A percentile compares a stretch with the other conserved stretches of the same genome.
These are phyloP conservation scores for Botryotinia globosa DNA, from an alignment of 2,329 filamentous ascomycete genomes.

Conservation along the genomic window DNA sequence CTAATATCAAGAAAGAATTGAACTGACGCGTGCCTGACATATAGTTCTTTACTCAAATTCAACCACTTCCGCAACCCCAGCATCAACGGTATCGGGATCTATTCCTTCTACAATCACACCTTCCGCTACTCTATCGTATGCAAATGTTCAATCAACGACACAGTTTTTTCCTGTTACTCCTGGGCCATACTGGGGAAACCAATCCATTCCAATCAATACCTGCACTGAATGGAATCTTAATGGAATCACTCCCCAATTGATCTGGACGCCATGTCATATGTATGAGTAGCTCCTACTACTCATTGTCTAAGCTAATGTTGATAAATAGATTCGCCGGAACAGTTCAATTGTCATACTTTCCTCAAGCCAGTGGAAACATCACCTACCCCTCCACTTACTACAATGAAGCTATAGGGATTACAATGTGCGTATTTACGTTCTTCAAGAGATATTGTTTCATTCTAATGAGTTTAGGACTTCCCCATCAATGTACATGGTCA, in stretches of 20 bases:
- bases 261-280: constrained; percentile 25
- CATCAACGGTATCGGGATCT: neutral
- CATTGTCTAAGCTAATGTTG: neutral
- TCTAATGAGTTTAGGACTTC: constrained; percentile 37
- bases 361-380: constrained; percentile 20
- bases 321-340: constrained; percentile 26
- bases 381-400: constrained; percentile 25
- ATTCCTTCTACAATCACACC: constrained; percentile 22
- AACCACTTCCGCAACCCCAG: neutral
- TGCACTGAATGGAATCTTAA: constrained; percentile 19
- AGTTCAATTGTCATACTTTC: constrained; percentile 28
- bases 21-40: neutral
- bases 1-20: no score
- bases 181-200: constrained; percentile 22
- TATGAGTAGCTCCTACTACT: neutral
- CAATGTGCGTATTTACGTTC: constrained; percentile 21
- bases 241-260: constrained; percentile 3
- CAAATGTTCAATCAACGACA: constrained; percentile 7
- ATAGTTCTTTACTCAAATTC: neutral
- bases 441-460: neutral
- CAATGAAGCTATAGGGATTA: constrained; percentile 20
- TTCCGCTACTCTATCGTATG: neutral
- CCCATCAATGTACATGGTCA: constrained; percentile 42
- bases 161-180: constrained; percentile 11
- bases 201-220: constrained; percentile 24